Base-by-base conservation (phyloP, 768 basidiomycete genomes). In the Clitopilus passeckerianus region DNA sequence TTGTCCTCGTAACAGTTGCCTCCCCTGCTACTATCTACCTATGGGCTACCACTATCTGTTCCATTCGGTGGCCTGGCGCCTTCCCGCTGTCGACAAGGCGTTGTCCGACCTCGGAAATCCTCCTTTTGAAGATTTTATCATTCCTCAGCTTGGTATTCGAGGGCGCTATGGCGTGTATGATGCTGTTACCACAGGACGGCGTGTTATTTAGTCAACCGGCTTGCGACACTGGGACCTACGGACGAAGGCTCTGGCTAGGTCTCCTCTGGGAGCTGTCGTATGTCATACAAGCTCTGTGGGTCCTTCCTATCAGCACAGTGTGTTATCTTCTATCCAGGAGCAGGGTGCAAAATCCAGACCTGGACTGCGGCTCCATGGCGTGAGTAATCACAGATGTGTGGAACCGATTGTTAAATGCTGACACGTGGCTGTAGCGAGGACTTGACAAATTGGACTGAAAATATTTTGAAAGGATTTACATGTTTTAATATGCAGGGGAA, bases 11-110 rank as follows among this genome's bases (percentile, higher is more conserved):
- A 22, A 34, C 56, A 5, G 58, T 60, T 34, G 63, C 60, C 1
- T 67, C 66, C 0, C 66, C 66, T 5, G 60, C 54, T 0, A 66
- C 59, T 18, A 30, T 67, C 14, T 57, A 60, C 33, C 30, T 67
- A 5, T 67, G 66, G 66, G 15, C 20, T 0, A 16, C 27, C 2
- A 46, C 59, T 8, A 9, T n/a, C 3, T 41, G 3, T 14, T 41
- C 37, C 2, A 5, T 41, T 41, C 10, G 37, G 37, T 41, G 37
- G 37, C 37, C 37, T 15, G 12, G 14, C 12, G 37, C 10, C 37
- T 41, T 41, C n/a, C 37, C 37, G n/a, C n/a, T n/a, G 14, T 41
- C 37, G 12, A 41, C 14, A n/a, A 41, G 10, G 3, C 3, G n/a
- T 12, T 12, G 5, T 9, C 10, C 37, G 22, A 46, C 41, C 2